phyloP scores from a whole-genome alignment of 441 rosid genomes.

The Biscutella laevigata region DNA sequence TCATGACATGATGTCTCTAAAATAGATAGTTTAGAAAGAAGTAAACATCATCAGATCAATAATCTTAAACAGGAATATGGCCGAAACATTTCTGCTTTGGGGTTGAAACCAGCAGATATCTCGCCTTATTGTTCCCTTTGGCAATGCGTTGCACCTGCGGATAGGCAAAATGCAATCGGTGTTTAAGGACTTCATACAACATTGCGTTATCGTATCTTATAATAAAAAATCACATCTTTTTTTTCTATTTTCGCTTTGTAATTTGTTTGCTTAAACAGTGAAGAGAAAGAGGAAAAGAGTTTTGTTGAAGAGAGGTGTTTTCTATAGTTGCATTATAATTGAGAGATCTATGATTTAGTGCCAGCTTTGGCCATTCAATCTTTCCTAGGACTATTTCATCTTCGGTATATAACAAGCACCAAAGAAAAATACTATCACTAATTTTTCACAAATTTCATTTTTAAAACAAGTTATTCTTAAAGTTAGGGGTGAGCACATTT shows the following conservation, averaged over 20 bases:
- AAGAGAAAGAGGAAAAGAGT: conserved; percentile 6
- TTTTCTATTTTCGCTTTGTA: background rate
- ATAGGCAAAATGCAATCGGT: conserved; percentile 41
- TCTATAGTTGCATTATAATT: background rate
- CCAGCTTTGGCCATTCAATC: conserved; percentile 11
- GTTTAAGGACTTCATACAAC: conserved; percentile 24
- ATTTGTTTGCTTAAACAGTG: background rate
- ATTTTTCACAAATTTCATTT: no score
- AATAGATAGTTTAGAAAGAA: background rate
- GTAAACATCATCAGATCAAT: background rate
- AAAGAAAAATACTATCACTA: no score
- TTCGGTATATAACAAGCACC: conserved; percentile 14
- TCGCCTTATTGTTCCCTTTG: conserved; percentile 63
- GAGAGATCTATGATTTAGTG: conserved; percentile 6
- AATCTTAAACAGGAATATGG: conserved; percentile 69
- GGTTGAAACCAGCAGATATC: conserved; percentile 63
- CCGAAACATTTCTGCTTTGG: conserved; percentile 56
- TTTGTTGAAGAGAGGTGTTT: conserved; percentile 10
- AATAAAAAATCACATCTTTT: background rate
- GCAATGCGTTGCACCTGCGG: conserved; percentile 85
- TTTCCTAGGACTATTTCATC: conserved; percentile 2
- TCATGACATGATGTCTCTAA: background rate
- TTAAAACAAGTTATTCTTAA: no score
- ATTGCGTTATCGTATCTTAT: background rate
- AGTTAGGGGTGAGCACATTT: no score